Evolutionary conservation across 169 alveolate genomes (phyloP).

Genomic region (Plasmodium knowlesi): DNA sequence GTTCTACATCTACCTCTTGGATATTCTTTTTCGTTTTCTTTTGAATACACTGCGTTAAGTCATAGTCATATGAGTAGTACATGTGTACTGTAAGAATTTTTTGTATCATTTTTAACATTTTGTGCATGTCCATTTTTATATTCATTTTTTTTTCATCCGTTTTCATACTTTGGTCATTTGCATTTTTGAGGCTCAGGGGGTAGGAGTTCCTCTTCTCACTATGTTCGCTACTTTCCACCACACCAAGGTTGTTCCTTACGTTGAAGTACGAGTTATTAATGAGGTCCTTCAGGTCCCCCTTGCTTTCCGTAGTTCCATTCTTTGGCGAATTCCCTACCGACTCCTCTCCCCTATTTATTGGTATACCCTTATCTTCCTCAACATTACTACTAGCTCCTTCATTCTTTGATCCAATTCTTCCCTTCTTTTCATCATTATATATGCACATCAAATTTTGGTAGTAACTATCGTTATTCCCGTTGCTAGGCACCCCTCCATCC

Average conservation of each 20-base stretch:
- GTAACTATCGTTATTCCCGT: background rate
- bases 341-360: background rate
- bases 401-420: background rate
- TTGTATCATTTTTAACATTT: constrained; percentile 57
- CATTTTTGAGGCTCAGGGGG: constrained; percentile 7
- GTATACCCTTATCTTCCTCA: background rate
- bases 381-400: background rate
- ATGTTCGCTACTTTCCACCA: background rate
- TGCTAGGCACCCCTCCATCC: background rate
- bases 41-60: constrained; percentile 71
- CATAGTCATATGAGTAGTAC: constrained; percentile 72
- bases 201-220: constrained; percentile 27
- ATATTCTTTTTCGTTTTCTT: constrained; percentile 39
- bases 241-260: background rate
- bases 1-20: constrained; percentile 44
- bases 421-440: background rate
- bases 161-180: constrained; percentile 14
- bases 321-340: background rate
- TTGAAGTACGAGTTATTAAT: constrained; percentile 43
- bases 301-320: background rate
- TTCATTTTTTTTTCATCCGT: constrained; percentile 36
- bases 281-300: constrained; percentile 23
- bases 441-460: background rate
- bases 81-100: constrained; percentile 30
- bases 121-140: constrained; percentile 59